A percentile compares a stretch with the other conserved stretches of the same genome.
Conservation (phyloP, 345 rosid genomes). For the Salix suchowensis region DNA sequence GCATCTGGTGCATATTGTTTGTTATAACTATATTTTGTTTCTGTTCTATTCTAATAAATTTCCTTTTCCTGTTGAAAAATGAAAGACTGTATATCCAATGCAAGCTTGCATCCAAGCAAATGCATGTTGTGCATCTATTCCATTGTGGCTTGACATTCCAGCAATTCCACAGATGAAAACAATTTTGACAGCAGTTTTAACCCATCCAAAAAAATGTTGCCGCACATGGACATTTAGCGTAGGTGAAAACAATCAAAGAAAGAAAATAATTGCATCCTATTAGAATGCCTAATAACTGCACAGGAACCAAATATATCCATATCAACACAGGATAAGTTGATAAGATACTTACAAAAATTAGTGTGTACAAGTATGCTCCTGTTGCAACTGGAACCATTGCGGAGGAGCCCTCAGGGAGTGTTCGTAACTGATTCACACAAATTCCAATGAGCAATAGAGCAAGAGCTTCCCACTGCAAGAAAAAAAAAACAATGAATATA, state of each 20-base stretch:
- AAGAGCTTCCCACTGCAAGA: conserved; percentile 92
- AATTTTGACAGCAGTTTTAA: neutral
- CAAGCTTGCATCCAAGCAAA: neutral
- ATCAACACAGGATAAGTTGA: neutral
- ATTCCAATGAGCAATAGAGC: conserved; percentile 90
- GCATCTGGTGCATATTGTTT: neutral
- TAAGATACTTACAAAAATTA: conserved; percentile 75
- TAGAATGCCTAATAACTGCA: neutral
- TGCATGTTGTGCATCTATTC: neutral
- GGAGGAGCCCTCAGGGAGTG: conserved; percentile 74
- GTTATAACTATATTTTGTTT: neutral
- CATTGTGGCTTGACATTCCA: neutral
- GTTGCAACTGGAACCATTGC: conserved; percentile 77
- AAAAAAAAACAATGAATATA: conserved; percentile 8
- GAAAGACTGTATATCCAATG: neutral
- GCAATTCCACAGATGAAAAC: neutral
- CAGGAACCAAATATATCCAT: neutral
- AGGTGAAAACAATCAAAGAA: neutral
- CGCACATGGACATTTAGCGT: too few relatives aligned
- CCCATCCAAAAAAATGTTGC: too few relatives aligned
- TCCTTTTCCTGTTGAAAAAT: neutral
- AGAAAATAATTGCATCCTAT: neutral
- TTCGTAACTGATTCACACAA: conserved; percentile 82
- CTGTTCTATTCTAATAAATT: neutral
- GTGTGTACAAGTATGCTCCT: conserved; percentile 76